Conservation (phyloP, 371 early-diverging fungal species). For the Haplosporangium sp. region DNA sequence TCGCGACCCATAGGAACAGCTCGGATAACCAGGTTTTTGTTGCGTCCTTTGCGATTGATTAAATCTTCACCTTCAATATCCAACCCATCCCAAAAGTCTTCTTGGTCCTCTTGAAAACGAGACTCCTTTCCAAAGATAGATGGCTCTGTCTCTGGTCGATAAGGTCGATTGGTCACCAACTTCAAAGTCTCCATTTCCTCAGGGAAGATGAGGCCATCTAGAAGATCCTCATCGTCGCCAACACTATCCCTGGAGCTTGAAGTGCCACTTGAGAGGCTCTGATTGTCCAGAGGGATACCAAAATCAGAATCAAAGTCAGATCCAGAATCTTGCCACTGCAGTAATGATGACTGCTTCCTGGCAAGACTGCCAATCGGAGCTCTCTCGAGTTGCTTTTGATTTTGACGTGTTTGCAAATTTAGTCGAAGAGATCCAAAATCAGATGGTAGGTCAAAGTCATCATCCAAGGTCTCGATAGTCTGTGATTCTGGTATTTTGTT, state of each 20-base stretch:
- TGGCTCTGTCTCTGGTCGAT: constrained; percentile 29
- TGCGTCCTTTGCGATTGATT: constrained; percentile 25
- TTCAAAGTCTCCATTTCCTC: constrained; percentile 28
- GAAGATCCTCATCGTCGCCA: constrained; percentile 29
- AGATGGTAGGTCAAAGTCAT: constrained; percentile 40
- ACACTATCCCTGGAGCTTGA: constrained; percentile 30
- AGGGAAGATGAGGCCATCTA: constrained; percentile 42
- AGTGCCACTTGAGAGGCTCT: constrained; percentile 31
- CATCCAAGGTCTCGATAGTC: constrained; percentile 41
- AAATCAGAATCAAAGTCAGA: constrained; percentile 42
- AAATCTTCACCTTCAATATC: constrained; percentile 24
- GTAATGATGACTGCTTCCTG: constrained; percentile 6
- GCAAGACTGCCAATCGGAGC: not conserved
- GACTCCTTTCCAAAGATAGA: constrained; percentile 39
- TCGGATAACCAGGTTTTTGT: constrained; percentile 31
- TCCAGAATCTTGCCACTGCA: constrained; percentile 31
- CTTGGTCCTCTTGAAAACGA: constrained; percentile 31
- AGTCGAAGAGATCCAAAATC: constrained; percentile 27
- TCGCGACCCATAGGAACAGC: constrained; percentile 22
- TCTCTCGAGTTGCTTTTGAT: not conserved
- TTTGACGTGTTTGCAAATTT: not conserved
- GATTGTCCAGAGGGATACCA: constrained; percentile 26
- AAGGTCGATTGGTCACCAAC: constrained; percentile 27
- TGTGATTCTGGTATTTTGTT: constrained; percentile 7
- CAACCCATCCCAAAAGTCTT: constrained; percentile 47